Percentiles rank a stretch among this genome's conserved stretches.
These are phyloP conservation scores for Eucalyptus cloeziana DNA, from an alignment of 345 rosid genomes.

Conservation along the genomic window DNA sequence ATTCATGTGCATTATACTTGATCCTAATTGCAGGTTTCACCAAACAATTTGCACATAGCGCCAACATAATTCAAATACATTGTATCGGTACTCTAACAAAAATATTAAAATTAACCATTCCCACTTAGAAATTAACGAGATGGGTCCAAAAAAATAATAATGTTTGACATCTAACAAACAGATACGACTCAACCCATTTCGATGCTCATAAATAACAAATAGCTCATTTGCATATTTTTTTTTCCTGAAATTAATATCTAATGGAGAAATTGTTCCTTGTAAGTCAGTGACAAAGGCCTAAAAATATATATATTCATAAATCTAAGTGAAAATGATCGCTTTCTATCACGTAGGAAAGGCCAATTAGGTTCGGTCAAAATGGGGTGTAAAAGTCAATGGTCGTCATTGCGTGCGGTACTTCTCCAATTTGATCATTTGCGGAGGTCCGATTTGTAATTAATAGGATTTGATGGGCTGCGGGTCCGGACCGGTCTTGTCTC, in stretches of 20 bases:
- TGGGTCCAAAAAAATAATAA: not conserved
- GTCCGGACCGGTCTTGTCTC: not conserved
- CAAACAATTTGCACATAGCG: not conserved
- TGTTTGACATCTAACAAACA: fast-evolving
- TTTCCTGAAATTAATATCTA: not conserved
- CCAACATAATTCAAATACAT: not conserved
- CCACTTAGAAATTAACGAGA: not conserved
- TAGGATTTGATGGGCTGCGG: not conserved
- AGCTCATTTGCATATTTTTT: fast-evolving
- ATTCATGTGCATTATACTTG: not conserved
- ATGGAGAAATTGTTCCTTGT: not conserved
- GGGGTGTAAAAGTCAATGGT: not conserved
- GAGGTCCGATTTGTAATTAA: not conserved
- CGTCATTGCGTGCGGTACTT: not conserved
- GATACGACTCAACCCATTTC: fast-evolving
- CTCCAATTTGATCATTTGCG: not conserved
- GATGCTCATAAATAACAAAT: not conserved
- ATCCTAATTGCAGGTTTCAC: not conserved
- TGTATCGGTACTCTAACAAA: not conserved
- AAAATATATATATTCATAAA: not conserved
- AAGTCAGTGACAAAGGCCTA: not conserved
- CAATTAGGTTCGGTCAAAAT: not conserved
- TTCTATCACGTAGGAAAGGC: not conserved
- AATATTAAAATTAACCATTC: not conserved
- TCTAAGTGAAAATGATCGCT: not conserved